Conservation (phyloP, 1,139 yeast species). For the Geotrichum carabidarum region DNA sequence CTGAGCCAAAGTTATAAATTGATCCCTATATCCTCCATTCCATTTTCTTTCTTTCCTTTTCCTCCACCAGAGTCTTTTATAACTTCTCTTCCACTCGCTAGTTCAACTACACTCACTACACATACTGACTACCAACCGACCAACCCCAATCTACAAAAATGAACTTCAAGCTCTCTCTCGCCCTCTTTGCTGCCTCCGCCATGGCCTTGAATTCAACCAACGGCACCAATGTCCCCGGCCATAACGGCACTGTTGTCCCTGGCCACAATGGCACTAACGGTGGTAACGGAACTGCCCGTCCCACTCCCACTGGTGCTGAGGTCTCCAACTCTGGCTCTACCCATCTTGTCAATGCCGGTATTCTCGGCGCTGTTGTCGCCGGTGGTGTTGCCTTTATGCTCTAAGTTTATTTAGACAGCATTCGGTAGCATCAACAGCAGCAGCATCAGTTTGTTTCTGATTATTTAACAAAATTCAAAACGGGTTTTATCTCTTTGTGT, state of each 20-base stretch:
- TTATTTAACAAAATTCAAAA: too few relatives aligned
- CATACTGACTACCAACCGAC: not conserved
- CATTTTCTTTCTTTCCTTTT: not conserved
- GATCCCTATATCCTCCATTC: not conserved
- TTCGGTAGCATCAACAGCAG: too few relatives aligned
- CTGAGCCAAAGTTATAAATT: not conserved
- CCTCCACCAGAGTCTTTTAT: not conserved
- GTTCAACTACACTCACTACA: not conserved
- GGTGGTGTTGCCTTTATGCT: slow-evolving; percentile 26
- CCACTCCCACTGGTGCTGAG: slow-evolving; percentile 9
- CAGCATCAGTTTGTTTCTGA: too few relatives aligned
- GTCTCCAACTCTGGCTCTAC: slow-evolving; percentile 21
- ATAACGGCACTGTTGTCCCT: too few relatives aligned
- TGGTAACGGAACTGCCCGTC: not conserved
- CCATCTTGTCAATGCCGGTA: slow-evolving; percentile 18
- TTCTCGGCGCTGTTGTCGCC: slow-evolving; percentile 14
- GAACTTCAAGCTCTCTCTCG: slow-evolving; percentile 20
- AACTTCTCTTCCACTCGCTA: not conserved
- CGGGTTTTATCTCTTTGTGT: too few relatives aligned
- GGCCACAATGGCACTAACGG: not conserved
- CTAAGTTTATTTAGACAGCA: slow-evolving; percentile 19
- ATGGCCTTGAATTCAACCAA: slow-evolving; percentile 12
- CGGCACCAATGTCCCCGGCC: slow-evolving; percentile 4
- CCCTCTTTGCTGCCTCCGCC: slow-evolving; percentile 22
- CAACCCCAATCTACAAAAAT: slow-evolving; percentile 9